Evolutionary conservation across 495 filamentous ascomycete species (phyloP).

Genomic region (Clavariopsis aquatica): DNA sequence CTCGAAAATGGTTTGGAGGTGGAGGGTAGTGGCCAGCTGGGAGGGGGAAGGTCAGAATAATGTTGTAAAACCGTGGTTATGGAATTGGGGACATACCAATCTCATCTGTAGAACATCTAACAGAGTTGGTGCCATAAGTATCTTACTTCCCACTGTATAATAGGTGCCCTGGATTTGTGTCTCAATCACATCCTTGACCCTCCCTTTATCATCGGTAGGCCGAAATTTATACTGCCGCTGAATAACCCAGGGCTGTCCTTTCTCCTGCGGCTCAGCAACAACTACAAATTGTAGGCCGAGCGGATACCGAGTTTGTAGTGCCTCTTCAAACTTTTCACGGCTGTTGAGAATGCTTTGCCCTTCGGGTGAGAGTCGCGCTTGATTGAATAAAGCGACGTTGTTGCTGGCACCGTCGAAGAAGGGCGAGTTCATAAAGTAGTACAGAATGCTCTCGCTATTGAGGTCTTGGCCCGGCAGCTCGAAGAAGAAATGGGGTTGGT

Average conservation of each 20-base stretch:
- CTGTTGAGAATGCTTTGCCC: conserved; percentile 61
- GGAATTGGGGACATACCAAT: conserved; percentile 57
- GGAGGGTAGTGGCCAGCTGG: conserved; percentile 61
- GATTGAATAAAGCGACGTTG: conserved; percentile 73
- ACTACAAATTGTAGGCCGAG: conserved; percentile 54
- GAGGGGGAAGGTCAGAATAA: conserved; percentile 31
- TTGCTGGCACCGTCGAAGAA: conserved; percentile 91
- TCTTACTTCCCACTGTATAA: conserved; percentile 79
- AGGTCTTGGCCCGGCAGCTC: conserved; percentile 11
- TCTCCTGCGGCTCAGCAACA: conserved; percentile 51
- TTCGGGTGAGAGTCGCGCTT: conserved; percentile 59
- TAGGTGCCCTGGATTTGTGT: conserved; percentile 74
- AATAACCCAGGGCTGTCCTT: conserved; percentile 83
- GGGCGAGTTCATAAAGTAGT: conserved; percentile 85
- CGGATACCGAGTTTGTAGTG: conserved; percentile 68
- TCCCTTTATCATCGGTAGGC: conserved; percentile 40
- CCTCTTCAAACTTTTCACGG: conserved; percentile 75
- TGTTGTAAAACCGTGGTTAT: not conserved
- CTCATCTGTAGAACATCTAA: conserved; percentile 73
- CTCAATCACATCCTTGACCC: conserved; percentile 56
- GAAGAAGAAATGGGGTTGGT: not conserved
- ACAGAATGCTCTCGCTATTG: conserved; percentile 58
- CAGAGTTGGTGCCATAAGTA: conserved; percentile 86
- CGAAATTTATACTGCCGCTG: conserved; percentile 74
- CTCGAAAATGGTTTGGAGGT: conserved; percentile 68